Evolutionary conservation across 306 rosid species (phyloP).

Genomic region (Lotus japonicus): DNA sequence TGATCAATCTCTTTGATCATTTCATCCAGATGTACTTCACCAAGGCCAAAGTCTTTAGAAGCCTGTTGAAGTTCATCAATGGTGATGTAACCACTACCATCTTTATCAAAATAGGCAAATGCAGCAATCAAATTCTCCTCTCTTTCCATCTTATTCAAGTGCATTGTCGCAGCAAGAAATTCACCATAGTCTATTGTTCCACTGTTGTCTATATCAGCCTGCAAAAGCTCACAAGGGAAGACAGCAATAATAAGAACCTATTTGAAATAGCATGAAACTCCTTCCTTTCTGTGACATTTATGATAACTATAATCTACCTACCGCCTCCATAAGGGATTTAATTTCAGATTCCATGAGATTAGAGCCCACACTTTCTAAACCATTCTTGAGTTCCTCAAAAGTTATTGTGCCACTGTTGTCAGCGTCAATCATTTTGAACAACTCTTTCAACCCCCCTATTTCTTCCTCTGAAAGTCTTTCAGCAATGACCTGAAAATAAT

Average conservation of each 20-base stretch:
- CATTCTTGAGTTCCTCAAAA: slow-evolving; percentile 81
- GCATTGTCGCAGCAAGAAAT: slow-evolving; percentile 89
- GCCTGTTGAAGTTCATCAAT: slow-evolving; percentile 83
- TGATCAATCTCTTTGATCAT: slow-evolving; percentile 65
- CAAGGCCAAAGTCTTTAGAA: slow-evolving; percentile 68
- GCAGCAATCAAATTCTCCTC: slow-evolving; percentile 87
- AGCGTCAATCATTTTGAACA: slow-evolving; percentile 81
- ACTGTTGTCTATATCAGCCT: slow-evolving; percentile 89
- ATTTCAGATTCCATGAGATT: slow-evolving; percentile 84
- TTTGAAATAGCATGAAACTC: not conserved
- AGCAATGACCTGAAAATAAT: slow-evolving; percentile 63
- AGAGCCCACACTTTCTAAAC: slow-evolving; percentile 72
- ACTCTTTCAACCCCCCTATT: slow-evolving; percentile 83
- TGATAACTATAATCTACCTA: slow-evolving; percentile 32
- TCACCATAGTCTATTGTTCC: slow-evolving; percentile 90
- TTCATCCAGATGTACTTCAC: slow-evolving; percentile 70
- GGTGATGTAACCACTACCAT: slow-evolving; percentile 83
- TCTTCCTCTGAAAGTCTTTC: slow-evolving; percentile 93
- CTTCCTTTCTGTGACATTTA: not conserved
- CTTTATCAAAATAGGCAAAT: slow-evolving; percentile 80
- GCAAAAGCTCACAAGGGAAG: slow-evolving; percentile 17
- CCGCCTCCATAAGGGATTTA: slow-evolving; percentile 84
- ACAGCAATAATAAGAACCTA: not conserved
- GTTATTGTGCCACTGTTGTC: slow-evolving; percentile 83
- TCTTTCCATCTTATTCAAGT: slow-evolving; percentile 84